Evolutionary conservation across 345 rosid species (phyloP).

Genomic region (Cardamine chenopodiifolia): DNA sequence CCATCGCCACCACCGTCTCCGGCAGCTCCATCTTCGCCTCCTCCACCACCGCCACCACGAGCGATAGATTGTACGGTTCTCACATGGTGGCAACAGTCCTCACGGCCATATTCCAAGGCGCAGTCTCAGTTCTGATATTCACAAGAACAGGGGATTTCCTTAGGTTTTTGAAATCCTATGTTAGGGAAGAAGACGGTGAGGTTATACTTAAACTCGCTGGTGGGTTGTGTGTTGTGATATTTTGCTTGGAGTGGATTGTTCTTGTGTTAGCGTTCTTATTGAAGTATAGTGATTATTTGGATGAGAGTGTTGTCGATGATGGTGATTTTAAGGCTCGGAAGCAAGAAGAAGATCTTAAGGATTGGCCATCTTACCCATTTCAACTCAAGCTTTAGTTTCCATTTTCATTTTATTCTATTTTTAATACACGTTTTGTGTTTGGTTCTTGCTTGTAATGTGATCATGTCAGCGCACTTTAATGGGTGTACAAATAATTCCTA

Average conservation of each 20-base stretch:
- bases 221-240: slow-evolving; percentile 31
- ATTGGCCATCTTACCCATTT: slow-evolving; percentile 44
- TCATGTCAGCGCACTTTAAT: neutral
- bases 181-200: slow-evolving; percentile 72
- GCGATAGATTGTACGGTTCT: slow-evolving; percentile 60
- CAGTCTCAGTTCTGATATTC: slow-evolving; percentile 74
- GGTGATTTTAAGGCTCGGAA: slow-evolving; percentile 11
- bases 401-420: neutral
- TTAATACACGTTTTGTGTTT: neutral
- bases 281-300: slow-evolving; percentile 38
- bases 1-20: slow-evolving; percentile 63
- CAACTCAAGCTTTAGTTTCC: slow-evolving; percentile 33
- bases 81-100: slow-evolving; percentile 89
- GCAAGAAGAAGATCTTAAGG: slow-evolving; percentile 39
- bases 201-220: slow-evolving; percentile 82
- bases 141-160: slow-evolving; percentile 65
- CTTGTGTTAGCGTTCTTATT: slow-evolving; percentile 41
- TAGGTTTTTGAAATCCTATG: slow-evolving; percentile 66
- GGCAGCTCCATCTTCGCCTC: slow-evolving; percentile 63
- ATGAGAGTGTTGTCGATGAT: slow-evolving; percentile 25
- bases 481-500: neutral
- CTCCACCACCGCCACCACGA: slow-evolving; percentile 41
- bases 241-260: slow-evolving; percentile 41
- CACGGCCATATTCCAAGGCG: slow-evolving; percentile 86
- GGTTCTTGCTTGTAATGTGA: slow-evolving; percentile 10